phyloP scores from a whole-genome alignment of 352 stramenopile species.

The Globisporangium ultimum region DNA sequence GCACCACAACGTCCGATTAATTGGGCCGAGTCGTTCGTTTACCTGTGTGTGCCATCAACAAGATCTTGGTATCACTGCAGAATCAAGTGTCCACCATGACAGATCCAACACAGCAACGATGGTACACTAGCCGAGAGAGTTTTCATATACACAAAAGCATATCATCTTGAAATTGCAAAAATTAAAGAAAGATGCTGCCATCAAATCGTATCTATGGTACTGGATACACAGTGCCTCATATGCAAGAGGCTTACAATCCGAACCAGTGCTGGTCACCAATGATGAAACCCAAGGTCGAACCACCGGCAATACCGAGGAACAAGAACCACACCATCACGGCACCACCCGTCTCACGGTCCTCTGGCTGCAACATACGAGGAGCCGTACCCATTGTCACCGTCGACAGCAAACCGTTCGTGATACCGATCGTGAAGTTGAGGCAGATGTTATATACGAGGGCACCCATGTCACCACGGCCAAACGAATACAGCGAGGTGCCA shows the following conservation, averaged over 20 bases:
- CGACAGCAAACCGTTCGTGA: slow-evolving; percentile 51
- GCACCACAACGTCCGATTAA: no score
- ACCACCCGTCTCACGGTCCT: slow-evolving; percentile 55
- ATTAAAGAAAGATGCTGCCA: no score
- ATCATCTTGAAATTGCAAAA: no score
- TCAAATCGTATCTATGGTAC: no score
- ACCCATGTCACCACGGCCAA: slow-evolving; percentile 24
- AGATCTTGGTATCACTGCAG: no score
- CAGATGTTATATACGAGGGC: slow-evolving; percentile 37
- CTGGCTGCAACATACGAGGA: slow-evolving; percentile 40
- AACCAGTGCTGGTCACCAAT: slow-evolving; percentile 48
- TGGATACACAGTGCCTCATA: no score
- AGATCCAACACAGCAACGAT: no score
- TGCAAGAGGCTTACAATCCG: slow-evolving; percentile 23
- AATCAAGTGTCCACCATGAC: no score
- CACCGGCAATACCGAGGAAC: slow-evolving; percentile 45
- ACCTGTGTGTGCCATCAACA: no score
- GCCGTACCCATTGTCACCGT: slow-evolving; percentile 63
- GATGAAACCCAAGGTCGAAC: slow-evolving; percentile 49
- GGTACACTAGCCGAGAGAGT: no score
- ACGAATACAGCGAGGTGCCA: slow-evolving; percentile 51
- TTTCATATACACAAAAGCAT: no score
- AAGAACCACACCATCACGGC: slow-evolving; percentile 57
- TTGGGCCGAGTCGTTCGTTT: no score
- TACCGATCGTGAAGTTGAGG: slow-evolving; percentile 49